A percentile compares a stretch with the other conserved stretches of the same genome.
These are phyloP conservation scores for Rhizopogon roseolus DNA, from an alignment of 768 basidiomycete genomes.

Conservation along the genomic window DNA sequence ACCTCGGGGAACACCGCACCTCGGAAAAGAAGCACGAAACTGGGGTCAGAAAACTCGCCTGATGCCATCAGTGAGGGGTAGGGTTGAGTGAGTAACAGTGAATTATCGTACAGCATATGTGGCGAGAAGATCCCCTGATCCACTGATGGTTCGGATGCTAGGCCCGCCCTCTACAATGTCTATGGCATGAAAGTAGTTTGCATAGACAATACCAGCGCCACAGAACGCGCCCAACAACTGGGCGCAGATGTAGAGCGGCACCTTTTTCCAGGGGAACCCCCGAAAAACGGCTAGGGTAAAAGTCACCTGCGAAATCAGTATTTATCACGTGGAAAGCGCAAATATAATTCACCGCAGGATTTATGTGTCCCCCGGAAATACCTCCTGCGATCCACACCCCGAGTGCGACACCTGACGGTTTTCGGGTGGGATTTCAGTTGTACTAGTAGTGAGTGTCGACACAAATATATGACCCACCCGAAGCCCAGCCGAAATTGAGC, in stretches of 20 bases:
- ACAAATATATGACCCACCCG: constrained; percentile 14
- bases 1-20: constrained; percentile 15
- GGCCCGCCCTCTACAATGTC: constrained; percentile 55
- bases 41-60: constrained; percentile 38
- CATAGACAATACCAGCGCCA: constrained; percentile 56
- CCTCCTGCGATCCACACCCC: constrained; percentile 66
- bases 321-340: neutral
- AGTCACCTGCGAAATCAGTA: constrained; percentile 49
- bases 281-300: constrained; percentile 64
- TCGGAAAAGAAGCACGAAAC: constrained; percentile 45
- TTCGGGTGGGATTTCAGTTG: neutral
- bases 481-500: constrained; percentile 25
- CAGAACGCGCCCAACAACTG: constrained; percentile 59
- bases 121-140: constrained; percentile 54
- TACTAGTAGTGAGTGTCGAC: neutral
- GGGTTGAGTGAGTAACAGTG: neutral
- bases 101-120: constrained; percentile 50
- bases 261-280: constrained; percentile 77
- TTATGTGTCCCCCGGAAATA: constrained; percentile 73
- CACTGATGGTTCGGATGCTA: constrained; percentile 48
- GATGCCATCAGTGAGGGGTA: constrained; percentile 7
- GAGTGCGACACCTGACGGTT: constrained; percentile 43
- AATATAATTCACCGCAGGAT: constrained; percentile 51
- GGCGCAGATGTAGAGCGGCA: constrained; percentile 61
- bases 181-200: constrained; percentile 64